A percentile compares a stretch with the other conserved stretches of the same genome.
phyloP scores from a whole-genome alignment of 2,329 filamentous ascomycete genomes.

The Aureobasidium leucospermi region DNA sequence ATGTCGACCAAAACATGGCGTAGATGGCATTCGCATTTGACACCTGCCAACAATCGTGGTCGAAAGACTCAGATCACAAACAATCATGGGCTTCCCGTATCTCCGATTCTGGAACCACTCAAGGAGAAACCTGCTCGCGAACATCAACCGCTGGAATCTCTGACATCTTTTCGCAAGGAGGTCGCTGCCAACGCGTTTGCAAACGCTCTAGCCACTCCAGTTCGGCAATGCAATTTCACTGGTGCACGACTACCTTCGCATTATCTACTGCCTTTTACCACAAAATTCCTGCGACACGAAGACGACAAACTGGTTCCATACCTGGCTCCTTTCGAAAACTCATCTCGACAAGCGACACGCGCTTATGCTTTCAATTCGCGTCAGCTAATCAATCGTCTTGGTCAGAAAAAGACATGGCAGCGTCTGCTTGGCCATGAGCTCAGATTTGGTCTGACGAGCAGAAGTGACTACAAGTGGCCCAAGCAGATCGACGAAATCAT shows the following conservation, averaged over 20 bases:
- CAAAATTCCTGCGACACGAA: conserved; percentile 32
- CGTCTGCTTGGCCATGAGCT: conserved; percentile 14
- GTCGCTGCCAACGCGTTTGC: conserved; percentile 59
- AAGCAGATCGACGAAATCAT: conserved; percentile 51
- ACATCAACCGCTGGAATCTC: conserved; percentile 12
- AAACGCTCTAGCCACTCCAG: conserved; percentile 52
- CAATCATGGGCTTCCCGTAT: neutral
- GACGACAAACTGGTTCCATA: conserved; percentile 51
- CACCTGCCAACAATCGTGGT: neutral
- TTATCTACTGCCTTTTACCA: conserved; percentile 56
- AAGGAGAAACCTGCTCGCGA: neutral
- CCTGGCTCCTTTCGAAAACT: conserved; percentile 11
- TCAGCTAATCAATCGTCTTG: conserved; percentile 32
- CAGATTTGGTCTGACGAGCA: conserved; percentile 11
- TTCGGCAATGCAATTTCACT: conserved; percentile 51
- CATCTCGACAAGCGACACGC: neutral
- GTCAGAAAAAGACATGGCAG: conserved; percentile 19
- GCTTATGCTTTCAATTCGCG: conserved; percentile 20
- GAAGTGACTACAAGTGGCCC: conserved; percentile 24
- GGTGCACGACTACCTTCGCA: conserved; percentile 46
- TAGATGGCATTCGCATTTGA: neutral
- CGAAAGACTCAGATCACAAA: neutral
- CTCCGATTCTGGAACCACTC: neutral
- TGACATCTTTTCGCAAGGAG: conserved; percentile 49
- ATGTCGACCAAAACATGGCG: neutral